Conservation (phyloP, 306 rosid species). For the Psophocarpus tetragonolobus region DNA sequence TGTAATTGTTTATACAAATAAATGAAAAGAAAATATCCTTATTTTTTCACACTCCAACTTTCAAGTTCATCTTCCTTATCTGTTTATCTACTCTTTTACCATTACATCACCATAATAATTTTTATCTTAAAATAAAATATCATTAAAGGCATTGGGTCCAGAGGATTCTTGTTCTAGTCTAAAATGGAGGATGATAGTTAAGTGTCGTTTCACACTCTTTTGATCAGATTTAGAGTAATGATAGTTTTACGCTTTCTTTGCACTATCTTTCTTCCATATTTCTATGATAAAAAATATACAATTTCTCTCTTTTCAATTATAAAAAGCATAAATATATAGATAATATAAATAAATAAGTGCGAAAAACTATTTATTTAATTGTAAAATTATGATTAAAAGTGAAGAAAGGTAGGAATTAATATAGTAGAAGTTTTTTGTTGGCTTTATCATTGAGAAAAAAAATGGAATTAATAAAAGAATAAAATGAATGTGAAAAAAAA, state of each 20-base stretch:
- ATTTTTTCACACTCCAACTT: background rate
- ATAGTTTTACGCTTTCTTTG: background rate
- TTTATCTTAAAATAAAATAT: background rate
- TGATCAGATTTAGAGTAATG: background rate
- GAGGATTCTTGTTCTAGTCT: background rate
- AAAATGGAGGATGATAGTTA: background rate
- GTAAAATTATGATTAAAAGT: background rate
- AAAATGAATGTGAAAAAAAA: background rate
- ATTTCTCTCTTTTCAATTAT: background rate
- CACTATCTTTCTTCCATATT: background rate
- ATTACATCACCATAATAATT: background rate
- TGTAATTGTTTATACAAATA: background rate
- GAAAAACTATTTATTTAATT: background rate
- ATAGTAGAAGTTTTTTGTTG: no score
- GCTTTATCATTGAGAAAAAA: no score
- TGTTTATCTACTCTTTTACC: background rate
- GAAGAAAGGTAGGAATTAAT: no score
- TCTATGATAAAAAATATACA: background rate
- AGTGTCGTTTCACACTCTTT: background rate
- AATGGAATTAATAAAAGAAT: background rate
- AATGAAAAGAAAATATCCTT: background rate
- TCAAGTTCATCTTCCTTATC: background rate
- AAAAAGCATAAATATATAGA: no score
- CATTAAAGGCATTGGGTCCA: background rate
- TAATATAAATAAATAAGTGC: background rate